phyloP scores from a whole-genome alignment of 441 rosid species.

The Populus hybrid region DNA sequence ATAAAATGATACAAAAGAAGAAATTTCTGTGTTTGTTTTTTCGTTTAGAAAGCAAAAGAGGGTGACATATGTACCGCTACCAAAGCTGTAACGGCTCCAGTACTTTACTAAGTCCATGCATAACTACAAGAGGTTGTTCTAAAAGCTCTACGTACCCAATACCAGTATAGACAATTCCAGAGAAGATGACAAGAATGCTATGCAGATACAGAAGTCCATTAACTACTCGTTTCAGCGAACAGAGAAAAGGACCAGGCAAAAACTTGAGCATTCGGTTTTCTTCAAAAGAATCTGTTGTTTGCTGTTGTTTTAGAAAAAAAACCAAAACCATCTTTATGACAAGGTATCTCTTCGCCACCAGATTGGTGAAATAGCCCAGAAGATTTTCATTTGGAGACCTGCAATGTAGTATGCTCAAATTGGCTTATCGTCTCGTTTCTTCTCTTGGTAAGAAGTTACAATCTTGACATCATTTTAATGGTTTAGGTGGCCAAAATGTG shows the following conservation, averaged over 20 bases:
- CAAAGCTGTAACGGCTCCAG: slow-evolving; percentile 12
- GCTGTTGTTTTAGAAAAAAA: background rate
- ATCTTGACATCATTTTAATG: slow-evolving; percentile 11
- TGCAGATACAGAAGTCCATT: background rate
- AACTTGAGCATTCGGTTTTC: background rate
- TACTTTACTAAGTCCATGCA: slow-evolving; percentile 14
- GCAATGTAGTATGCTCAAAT: background rate
- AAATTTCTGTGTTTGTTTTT: background rate
- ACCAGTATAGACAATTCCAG: slow-evolving; percentile 7
- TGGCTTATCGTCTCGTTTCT: background rate
- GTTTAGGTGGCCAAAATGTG: background rate
- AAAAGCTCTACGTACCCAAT: slow-evolving; percentile 13
- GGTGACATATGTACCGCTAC: slow-evolving; percentile 10
- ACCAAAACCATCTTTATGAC: background rate
- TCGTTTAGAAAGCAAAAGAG: slow-evolving; percentile 1
- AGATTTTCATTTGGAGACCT: background rate
- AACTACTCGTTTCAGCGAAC: slow-evolving; percentile 6
- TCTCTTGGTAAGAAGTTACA: background rate
- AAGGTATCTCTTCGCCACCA: background rate
- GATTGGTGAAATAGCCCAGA: background rate
- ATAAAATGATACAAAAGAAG: background rate
- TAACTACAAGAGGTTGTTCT: background rate
- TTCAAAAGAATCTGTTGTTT: background rate
- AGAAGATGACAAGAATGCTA: slow-evolving; percentile 11
- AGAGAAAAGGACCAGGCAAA: background rate